Base-by-base conservation (phyloP, 208 protist species). In the Trypanosoma rangeli region DNA sequence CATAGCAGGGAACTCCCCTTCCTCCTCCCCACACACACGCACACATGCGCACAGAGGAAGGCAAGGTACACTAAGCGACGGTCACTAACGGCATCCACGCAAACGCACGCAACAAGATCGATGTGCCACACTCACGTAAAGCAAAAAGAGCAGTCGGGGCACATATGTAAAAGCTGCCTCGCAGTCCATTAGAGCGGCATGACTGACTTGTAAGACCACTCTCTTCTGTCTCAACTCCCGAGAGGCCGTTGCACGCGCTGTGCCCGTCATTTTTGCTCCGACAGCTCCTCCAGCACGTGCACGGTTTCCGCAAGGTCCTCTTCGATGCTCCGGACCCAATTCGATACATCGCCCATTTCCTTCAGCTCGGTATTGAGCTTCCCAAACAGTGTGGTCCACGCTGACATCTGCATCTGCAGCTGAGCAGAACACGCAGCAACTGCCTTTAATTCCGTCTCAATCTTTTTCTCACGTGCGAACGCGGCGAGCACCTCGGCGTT, bases 271-370 rank as follows among this genome's bases (percentile, higher is more conserved):
- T 63, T 75, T 24, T 48, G 35, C 52, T 64, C 42, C 20, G 61
- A 59, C 20, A 63, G 22, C 48, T 66, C 70, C n/a, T 53, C 61
- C 18, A 75, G 46, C 16, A 70, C 26, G 5, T 48, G 16, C 18
- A 75, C 60, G 12, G 70, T 75, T 8, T 46, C 63, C 42, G 35
- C 5, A 13, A 75, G 55, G 33, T 75, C 70, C 33, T 55, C 62
- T 48, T 75, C 60, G 20, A 69, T 68, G 13, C 57, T 37, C 35
- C 66, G 24, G 16, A 52, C 58, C 70, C 70, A 75, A 55, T 75
- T 67, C 29, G 39, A 52, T 18, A 75, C 49, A 50, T 75, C 70
- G 3, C 70, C 70, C 61, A 75, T 60, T 46, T 58, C 62, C 50
- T 70, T 75, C 37, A 75, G 46, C 44, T 57, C 55, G 2, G 31